Percentiles rank a stretch among this genome's conserved stretches.
Evolutionary conservation across 106 monocot species (phyloP).

Genomic region (Dioscorea alata): DNA sequence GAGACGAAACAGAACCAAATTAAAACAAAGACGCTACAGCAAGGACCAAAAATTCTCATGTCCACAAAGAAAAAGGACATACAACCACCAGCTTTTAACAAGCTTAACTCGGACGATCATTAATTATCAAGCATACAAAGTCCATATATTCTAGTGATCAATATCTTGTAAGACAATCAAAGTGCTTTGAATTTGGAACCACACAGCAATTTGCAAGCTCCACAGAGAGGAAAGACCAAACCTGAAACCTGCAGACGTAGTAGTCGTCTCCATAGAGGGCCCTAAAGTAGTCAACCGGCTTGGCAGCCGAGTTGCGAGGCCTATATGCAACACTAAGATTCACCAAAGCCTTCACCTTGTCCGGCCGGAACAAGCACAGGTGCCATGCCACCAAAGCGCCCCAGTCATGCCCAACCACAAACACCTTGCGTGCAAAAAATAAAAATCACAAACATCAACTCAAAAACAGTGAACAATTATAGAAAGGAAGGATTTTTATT

Average conservation of each 20-base stretch:
- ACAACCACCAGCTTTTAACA: too few relatives aligned
- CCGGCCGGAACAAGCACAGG: constrained; percentile 53
- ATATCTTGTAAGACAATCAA: too few relatives aligned
- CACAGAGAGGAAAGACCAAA: neutral
- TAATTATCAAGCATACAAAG: too few relatives aligned
- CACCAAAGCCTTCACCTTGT: constrained; percentile 51
- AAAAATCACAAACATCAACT: neutral
- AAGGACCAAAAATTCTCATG: too few relatives aligned
- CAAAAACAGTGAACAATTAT: neutral
- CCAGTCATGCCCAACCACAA: constrained; percentile 77
- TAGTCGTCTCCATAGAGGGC: constrained; percentile 33
- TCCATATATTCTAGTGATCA: too few relatives aligned
- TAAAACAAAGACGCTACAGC: neutral
- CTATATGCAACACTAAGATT: constrained; percentile 33
- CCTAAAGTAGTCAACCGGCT: constrained; percentile 18
- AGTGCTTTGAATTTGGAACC: neutral
- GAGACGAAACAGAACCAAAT: neutral
- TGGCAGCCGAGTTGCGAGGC: constrained; percentile 11
- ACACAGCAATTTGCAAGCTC: neutral
- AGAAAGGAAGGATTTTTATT: constrained; percentile 2
- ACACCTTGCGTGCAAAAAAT: constrained; percentile 22
- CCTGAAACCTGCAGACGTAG: constrained; percentile 49
- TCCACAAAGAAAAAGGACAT: too few relatives aligned
- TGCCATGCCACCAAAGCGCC: constrained; percentile 53
- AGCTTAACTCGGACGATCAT: too few relatives aligned